Conservation (phyloP, 768 basidiomycete genomes). For the Neoboletus subvelutipes region DNA sequence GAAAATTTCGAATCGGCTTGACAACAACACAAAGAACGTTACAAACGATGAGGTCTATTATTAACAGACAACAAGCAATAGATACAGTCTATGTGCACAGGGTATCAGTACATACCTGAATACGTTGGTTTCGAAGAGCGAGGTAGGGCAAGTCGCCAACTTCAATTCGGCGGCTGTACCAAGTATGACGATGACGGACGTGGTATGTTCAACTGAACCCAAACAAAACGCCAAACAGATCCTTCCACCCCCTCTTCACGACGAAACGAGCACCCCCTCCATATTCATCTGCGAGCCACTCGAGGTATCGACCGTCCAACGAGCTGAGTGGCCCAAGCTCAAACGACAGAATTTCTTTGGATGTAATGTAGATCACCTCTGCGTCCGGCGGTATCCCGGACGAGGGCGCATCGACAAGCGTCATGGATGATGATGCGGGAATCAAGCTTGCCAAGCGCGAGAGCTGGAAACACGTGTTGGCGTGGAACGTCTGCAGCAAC, state of each 20-base stretch:
- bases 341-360: constrained; percentile 64
- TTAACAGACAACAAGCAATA: background rate
- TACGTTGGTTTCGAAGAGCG: background rate
- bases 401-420: background rate
- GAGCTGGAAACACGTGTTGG: constrained; percentile 59
- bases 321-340: constrained; percentile 74
- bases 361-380: constrained; percentile 47
- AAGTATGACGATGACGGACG: background rate
- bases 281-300: constrained; percentile 74
- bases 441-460: constrained; percentile 39
- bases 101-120: background rate
- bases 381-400: constrained; percentile 10
- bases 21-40: background rate
- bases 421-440: constrained; percentile 4
- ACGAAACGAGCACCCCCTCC: constrained; percentile 42
- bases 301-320: constrained; percentile 70
- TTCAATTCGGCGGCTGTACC: background rate
- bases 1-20: background rate
- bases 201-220: constrained; percentile 35
- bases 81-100: background rate
- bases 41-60: background rate
- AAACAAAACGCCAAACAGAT: constrained; percentile 43
- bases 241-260: constrained; percentile 48
- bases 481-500: constrained; percentile 66
- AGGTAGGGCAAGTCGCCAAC: background rate